Evolutionary conservation across 805 yeast species (phyloP).

Genomic region (Limtongozyma cylindracea): DNA sequence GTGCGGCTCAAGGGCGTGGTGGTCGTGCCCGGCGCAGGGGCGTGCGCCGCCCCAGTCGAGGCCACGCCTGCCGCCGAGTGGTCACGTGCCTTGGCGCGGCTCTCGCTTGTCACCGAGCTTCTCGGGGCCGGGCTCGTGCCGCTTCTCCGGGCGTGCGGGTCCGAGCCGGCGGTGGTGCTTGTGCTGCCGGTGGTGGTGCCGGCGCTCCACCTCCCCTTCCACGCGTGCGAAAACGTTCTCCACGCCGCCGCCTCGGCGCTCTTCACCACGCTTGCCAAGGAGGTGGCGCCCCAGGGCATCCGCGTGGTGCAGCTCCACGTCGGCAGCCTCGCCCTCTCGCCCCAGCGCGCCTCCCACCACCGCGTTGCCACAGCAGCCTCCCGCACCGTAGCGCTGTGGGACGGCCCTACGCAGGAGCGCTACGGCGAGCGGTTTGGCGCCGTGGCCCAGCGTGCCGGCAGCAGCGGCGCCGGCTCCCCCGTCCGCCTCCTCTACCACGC

Average conservation of each 20-base stretch:
- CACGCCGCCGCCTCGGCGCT: slow-evolving; percentile 15
- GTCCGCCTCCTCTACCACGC: neutral
- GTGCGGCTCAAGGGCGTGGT: slow-evolving; percentile 39
- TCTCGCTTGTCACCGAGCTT: slow-evolving; percentile 21
- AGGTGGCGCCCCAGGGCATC: slow-evolving; percentile 9
- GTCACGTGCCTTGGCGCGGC: slow-evolving; percentile 19
- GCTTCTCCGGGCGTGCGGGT: slow-evolving; percentile 22
- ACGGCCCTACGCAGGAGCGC: too few relatives aligned
- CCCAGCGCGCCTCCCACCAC: too few relatives aligned
- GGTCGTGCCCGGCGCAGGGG: slow-evolving; percentile 52
- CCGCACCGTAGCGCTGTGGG: too few relatives aligned
- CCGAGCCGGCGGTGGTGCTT: slow-evolving; percentile 18
- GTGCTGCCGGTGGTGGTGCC: slow-evolving; percentile 31
- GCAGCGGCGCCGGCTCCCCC: neutral
- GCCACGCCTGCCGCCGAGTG: slow-evolving; percentile 23
- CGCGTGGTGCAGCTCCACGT: slow-evolving; percentile 13
- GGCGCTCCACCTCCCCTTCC: slow-evolving; percentile 29
- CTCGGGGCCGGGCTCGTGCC: slow-evolving; percentile 28
- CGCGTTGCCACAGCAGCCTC: too few relatives aligned
- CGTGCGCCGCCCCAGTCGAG: too few relatives aligned
- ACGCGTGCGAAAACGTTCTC: slow-evolving; percentile 34
- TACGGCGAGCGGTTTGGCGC: neutral
- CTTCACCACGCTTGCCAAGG: slow-evolving; percentile 11
- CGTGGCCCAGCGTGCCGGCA: neutral
- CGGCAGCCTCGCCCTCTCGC: slow-evolving; percentile 13